Evolutionary conservation across 1,139 yeast genomes (phyloP), one percentile per base, ranked within the genome.

Genomic region (Saccharomyces hybrid): DNA sequence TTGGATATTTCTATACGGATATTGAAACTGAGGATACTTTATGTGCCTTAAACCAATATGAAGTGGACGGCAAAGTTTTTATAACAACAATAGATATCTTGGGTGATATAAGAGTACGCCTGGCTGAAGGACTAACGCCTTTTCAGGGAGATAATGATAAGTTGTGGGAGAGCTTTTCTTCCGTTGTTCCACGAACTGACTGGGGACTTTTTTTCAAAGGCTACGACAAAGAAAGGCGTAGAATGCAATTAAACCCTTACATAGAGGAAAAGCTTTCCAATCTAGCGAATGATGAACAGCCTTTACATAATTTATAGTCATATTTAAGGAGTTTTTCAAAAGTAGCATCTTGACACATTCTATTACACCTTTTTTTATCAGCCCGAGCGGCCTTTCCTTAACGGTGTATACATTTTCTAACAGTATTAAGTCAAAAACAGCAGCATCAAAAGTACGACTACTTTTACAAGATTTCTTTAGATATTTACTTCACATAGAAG

Each of bases 191-290:
- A 19, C 44, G 44, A 38, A 38, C 44, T 38, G 44, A 38, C 44
- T 38, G 44, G 44, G 44, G 44, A n/a, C 44, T 38, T 19, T 38
- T 38, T 38, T 38, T 38, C n/a, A 38, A 19, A 38, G 44, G 44
- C 25, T 38, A 38, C 8, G 44, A 38, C 44, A 16, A 19, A 16
- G 25, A 38, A n/a, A 38, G 19, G 44, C 44, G 19, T 11, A 38
- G 44, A 13, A 38, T 38, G 44, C 44, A 38, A 38, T 19, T 19
- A 16, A 38, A 26, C 44, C 3, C 44, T 38, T 38, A 38, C 44
- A 38, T 19, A 38, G n/a, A 38, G 13, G 25, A 38, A 19, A 38
- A 19, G 44, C 44, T 38, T 9, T 38, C 19, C n/a, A 19, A 38
- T 38, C 25, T 38, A 16, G 5, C 11, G 16, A 26, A 38, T 38